These are phyloP conservation scores for Davidsoniella neocaledoniae DNA, from an alignment of 2,329 filamentous ascomycete species.

Conservation along the genomic window DNA sequence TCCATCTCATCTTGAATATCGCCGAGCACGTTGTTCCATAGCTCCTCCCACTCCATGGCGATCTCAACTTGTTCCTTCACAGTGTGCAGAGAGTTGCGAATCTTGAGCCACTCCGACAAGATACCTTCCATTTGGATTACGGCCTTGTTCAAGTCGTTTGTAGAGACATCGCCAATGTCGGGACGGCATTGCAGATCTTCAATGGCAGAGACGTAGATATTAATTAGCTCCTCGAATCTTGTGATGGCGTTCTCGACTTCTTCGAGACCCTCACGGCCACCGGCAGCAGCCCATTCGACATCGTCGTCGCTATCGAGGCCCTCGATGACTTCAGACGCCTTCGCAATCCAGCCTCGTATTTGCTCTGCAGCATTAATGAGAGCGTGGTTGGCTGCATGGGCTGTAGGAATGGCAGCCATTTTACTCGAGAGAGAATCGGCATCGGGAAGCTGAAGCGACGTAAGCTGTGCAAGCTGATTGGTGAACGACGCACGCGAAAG, in stretches of 20 bases:
- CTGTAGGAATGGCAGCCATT: slow-evolving; percentile 71
- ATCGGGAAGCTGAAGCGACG: slow-evolving; percentile 75
- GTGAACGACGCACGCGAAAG: slow-evolving; percentile 84
- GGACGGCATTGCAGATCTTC: slow-evolving; percentile 68
- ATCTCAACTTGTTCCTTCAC: slow-evolving; percentile 88
- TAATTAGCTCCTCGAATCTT: slow-evolving; percentile 76
- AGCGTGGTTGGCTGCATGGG: slow-evolving; percentile 66
- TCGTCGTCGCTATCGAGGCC: slow-evolving; percentile 92
- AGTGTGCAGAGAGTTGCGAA: slow-evolving; percentile 57
- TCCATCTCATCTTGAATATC: slow-evolving; percentile 84
- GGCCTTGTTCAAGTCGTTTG: slow-evolving; percentile 54
- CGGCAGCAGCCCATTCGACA: slow-evolving; percentile 88
- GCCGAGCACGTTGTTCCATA: slow-evolving; percentile 85
- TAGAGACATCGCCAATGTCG: slow-evolving; percentile 57
- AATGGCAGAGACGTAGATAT: slow-evolving; percentile 86
- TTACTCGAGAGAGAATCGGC: slow-evolving; percentile 67
- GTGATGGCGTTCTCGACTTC: slow-evolving; percentile 59
- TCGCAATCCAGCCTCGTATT: slow-evolving; percentile 84
- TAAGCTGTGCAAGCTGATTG: slow-evolving; percentile 82
- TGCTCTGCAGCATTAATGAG: slow-evolving; percentile 79
- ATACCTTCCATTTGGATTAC: slow-evolving; percentile 84
- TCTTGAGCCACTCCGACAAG: slow-evolving; percentile 66
- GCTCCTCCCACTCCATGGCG: slow-evolving; percentile 97
- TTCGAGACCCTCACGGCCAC: slow-evolving; percentile 63
- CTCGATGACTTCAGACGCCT: slow-evolving; percentile 74